Evolutionary conservation across 2,329 filamentous ascomycete species (phyloP), one percentile per base, ranked within the genome.

Genomic region (Falciphora oryzae): DNA sequence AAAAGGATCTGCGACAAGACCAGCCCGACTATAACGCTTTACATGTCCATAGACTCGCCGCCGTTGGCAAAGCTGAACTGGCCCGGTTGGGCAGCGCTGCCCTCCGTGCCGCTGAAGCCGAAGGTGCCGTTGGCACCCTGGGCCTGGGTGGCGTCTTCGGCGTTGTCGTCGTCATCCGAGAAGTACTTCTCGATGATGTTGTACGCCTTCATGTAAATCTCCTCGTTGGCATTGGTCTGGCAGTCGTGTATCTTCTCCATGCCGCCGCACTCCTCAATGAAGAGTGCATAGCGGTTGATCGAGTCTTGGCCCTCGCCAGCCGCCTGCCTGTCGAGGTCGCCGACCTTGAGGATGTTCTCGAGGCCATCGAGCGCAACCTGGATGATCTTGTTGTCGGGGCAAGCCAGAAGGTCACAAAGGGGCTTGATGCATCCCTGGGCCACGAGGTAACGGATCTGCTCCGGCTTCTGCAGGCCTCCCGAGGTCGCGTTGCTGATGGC

Each of bases 141-240:
- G 31, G 81, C 76, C 74, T 92, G 89, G 67, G 91, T 89, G 58
- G 81, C 81, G 73, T 96, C 92, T 67, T 93, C 91, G 70, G 93
- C 93, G 72, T 93, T 93, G 75, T 96, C 95, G 65, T 98, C 95
- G 71, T 99, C 95, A 73, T 99, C 95, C 0, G 93, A 97, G 83
- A 99, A 99, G 86, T 99, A 99, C 83, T 97, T 97, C 85, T 99
- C 95, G 71, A 99, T 99, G 79, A 99, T 99, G 85, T 96, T 98
- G 85, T 98, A 99, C 0, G 95, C 95, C 88, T 99, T 99, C 94
- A 99, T 98, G 85, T 99, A 99, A 72, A 99, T 99, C 81, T 99
- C 95, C 81, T 99, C 95, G 80, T 99, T 99, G 82, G 94, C 94
- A 74, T 99, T 99, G 83, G 96, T 97, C 84, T 99, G 95, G 86